These are phyloP conservation scores for Mrakia hoshinonis DNA, from an alignment of 768 basidiomycete genomes.

Conservation along the genomic window DNA sequence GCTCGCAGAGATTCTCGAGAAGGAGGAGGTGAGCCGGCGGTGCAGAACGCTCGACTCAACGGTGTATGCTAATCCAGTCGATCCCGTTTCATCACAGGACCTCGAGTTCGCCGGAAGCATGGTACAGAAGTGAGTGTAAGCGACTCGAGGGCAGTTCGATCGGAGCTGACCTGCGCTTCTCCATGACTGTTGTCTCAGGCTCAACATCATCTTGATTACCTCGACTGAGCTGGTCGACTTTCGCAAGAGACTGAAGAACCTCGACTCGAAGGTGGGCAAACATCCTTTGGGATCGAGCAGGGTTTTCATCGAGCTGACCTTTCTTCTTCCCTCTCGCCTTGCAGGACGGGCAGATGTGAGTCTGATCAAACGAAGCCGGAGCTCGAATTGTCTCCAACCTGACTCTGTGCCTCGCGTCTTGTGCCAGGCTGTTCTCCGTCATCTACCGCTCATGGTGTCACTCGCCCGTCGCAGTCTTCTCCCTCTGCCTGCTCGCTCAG, in stretches of 20 bases:
- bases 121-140: constrained; percentile 60
- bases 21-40: constrained; percentile 67
- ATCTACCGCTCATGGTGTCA: constrained; percentile 98
- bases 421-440: constrained; percentile 60
- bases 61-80: too few relatives aligned
- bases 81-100: constrained; percentile 51
- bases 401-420: not conserved
- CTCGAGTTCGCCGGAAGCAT: constrained; percentile 96
- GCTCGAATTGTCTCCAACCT: not conserved
- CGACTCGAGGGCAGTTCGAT: not conserved
- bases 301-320: not conserved
- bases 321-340: not conserved
- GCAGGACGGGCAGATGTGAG: constrained; percentile 80
- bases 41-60: too few relatives aligned
- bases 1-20: constrained; percentile 93
- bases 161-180: not conserved
- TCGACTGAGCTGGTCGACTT: constrained; percentile 94
- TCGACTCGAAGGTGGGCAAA: constrained; percentile 72
- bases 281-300: too few relatives aligned
- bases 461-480: constrained; percentile 92
- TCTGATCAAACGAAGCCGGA: not conserved
- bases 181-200: constrained; percentile 30
- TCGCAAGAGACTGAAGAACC: constrained; percentile 77
- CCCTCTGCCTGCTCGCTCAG: constrained; percentile 89
- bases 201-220: constrained; percentile 92